Conservation (phyloP, 805 yeast genomes). For the Yarrowia sp. region DNA sequence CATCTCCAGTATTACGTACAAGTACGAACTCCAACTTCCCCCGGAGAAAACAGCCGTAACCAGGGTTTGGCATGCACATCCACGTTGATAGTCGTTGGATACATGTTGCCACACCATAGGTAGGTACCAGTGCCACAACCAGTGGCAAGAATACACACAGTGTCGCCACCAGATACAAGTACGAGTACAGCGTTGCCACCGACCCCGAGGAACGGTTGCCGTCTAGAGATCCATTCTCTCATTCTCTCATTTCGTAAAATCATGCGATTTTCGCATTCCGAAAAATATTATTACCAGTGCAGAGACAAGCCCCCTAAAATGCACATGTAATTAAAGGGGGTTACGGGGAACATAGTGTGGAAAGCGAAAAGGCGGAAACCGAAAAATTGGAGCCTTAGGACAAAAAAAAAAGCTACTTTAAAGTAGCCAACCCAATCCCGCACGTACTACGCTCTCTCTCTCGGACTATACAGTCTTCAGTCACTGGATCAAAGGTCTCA, state of each 20-base stretch:
- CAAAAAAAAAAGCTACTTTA: neutral
- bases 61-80: conserved; percentile 11
- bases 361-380: conserved; percentile 3
- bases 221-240: neutral
- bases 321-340: conserved; percentile 31
- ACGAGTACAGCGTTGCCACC: too few relatives aligned
- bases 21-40: too few relatives aligned
- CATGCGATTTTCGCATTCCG: conserved; percentile 22
- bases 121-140: too few relatives aligned
- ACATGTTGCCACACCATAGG: neutral
- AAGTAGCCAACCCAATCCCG: too few relatives aligned
- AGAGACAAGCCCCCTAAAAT: conserved; percentile 22
- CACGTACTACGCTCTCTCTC: too few relatives aligned
- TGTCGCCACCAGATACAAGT: neutral
- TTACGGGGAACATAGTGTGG: conserved; percentile 4
- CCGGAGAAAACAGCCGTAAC: conserved; percentile 5
- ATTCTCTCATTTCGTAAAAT: neutral
- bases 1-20: too few relatives aligned
- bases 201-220: too few relatives aligned
- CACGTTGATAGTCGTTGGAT: conserved; percentile 7
- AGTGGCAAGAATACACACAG: too few relatives aligned
- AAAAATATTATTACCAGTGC: conserved; percentile 4
- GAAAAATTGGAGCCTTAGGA: neutral
- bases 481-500: too few relatives aligned
- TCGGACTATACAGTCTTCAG: too few relatives aligned